Evolutionary conservation across 2,329 filamentous ascomycete species (phyloP), one percentile per base, ranked within the genome.

Genomic region (Grosmannia serpens): DNA sequence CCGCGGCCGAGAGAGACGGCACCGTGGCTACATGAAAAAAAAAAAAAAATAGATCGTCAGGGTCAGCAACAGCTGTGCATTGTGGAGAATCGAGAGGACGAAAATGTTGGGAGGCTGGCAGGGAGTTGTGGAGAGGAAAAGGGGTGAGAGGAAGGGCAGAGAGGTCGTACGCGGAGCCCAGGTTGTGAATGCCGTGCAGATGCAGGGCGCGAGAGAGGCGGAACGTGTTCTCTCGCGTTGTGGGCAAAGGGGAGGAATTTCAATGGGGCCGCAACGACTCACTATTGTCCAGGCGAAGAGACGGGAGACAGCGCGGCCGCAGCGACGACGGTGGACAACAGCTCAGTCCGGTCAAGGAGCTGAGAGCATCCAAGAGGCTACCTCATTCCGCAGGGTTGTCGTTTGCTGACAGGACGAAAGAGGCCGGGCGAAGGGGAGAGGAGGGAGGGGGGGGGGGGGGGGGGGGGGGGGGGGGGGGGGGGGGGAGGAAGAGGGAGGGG

Each of bases 261-360:
- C 35, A 17, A 15, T 6, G 15, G 8, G 15, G 58, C 55, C 27
- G 7, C 35, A 2, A 38, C 13, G 13, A 38, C 35, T 38, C 35
- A 38, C 35, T 38, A 13, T 61, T 58, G 11, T 38, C 13, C 31
- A 41, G 20, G 29, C 49, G 27, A n/a, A n/a, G 26, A 46, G 15
- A 3, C 11, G 63, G 58, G 53, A 46, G 53, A 60, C 33, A 55
- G 33, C 56, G 52, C 33, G 38, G 35, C 53, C 38, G 41, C 44
- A 24, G 26, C 33, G 50, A 26, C 49, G 26, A 57, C 13, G 26
- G 38, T 24, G 22, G 31, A 49, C 59, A 35, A 56, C 60, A 56
- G 60, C 64, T 63, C 64, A 82, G 80, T 82, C 80, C 80, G 73
- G 75, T 76, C 72, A 79, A 74, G 80, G 79, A 81, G 75, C 78